Conservation (phyloP, 2,329 filamentous ascomycete genomes). For the Xylaria sp. region DNA sequence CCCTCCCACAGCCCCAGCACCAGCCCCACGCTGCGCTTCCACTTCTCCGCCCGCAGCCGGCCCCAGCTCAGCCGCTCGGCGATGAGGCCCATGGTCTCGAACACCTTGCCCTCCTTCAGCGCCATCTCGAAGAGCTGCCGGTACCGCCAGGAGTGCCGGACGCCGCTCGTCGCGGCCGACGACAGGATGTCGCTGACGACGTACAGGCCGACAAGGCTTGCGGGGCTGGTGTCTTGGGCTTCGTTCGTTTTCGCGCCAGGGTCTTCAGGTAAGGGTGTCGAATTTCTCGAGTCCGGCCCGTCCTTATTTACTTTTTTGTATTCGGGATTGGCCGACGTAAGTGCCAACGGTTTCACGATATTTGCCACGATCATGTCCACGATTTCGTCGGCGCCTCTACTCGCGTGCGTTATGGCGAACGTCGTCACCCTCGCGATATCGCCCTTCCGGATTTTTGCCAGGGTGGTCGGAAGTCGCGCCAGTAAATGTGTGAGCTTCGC, state of each 20-base stretch:
- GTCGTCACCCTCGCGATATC: constrained; percentile 84
- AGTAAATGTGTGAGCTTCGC: constrained; percentile 83
- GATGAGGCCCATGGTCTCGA: constrained; percentile 74
- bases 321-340: constrained; percentile 70
- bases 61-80: constrained; percentile 78
- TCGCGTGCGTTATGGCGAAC: constrained; percentile 88
- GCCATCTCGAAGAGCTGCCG: constrained; percentile 77
- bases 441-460: constrained; percentile 75
- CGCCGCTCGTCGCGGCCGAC: constrained; percentile 73
- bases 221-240: constrained; percentile 65
- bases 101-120: constrained; percentile 66
- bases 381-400: constrained; percentile 83
- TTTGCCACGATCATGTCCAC: constrained; percentile 88
- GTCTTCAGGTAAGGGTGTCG: constrained; percentile 42
- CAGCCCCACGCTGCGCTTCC: constrained; percentile 74
- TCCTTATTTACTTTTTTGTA: constrained; percentile 44
- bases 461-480: constrained; percentile 76
- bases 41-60: constrained; percentile 78
- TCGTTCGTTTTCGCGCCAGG: constrained; percentile 45
- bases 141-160: constrained; percentile 86
- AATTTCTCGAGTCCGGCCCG: constrained; percentile 41
- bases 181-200: constrained; percentile 77
- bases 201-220: constrained; percentile 81
- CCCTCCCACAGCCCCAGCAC: constrained; percentile 73
- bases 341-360: constrained; percentile 73